These are phyloP conservation scores for Cyberlindnera japonica DNA, from an alignment of 805 yeast genomes.

Conservation along the genomic window DNA sequence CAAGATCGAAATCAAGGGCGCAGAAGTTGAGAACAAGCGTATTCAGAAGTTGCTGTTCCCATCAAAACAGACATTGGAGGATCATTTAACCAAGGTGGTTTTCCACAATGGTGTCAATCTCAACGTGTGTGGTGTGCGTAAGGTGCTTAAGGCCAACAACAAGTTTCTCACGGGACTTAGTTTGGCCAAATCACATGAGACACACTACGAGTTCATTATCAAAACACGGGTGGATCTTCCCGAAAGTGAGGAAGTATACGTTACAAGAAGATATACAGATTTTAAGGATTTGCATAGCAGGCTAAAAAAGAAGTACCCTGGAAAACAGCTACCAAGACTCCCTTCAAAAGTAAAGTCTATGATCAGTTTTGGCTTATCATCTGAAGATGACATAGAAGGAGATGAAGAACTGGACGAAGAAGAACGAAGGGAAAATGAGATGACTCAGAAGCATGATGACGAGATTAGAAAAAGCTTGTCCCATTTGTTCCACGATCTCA, in stretches of 20 bases:
- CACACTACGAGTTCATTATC: constrained; percentile 24
- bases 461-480: constrained; percentile 18
- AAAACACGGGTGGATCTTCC: constrained; percentile 20
- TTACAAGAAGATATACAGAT: constrained; percentile 63
- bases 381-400: constrained; percentile 20
- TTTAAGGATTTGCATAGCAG: constrained; percentile 54
- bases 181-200: constrained; percentile 19
- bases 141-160: constrained; percentile 28
- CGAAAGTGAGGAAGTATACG: constrained; percentile 25
- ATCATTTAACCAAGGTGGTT: constrained; percentile 30
- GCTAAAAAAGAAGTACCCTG: constrained; percentile 63
- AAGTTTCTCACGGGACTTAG: constrained; percentile 24
- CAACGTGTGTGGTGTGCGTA: constrained; percentile 65
- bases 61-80: constrained; percentile 35
- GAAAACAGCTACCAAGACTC: constrained; percentile 54
- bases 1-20: constrained; percentile 28
- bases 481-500: constrained; percentile 20
- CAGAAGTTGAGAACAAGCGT: constrained; percentile 29
- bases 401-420: constrained; percentile 22
- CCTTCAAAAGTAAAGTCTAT: constrained; percentile 51
- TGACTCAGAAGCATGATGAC: constrained; percentile 21
- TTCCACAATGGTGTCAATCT: constrained; percentile 55
- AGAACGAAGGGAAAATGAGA: constrained; percentile 12
- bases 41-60: constrained; percentile 36
- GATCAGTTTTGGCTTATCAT: constrained; percentile 27